Conservation (phyloP, 1,139 yeast species). For the Geotrichum macrosporum region DNA sequence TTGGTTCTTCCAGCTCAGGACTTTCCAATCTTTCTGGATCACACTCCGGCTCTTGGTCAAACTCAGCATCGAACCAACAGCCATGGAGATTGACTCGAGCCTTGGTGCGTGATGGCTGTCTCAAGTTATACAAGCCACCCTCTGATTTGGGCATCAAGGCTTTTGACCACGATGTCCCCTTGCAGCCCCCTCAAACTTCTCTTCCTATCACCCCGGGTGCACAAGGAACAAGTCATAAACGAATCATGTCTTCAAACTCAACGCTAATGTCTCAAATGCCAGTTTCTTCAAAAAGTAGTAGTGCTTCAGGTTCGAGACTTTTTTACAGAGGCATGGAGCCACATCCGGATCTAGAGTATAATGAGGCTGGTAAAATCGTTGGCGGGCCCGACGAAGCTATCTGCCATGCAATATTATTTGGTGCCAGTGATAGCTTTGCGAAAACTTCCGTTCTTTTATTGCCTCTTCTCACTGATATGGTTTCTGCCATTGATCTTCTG, state of each 20-base stretch:
- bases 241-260: constrained; percentile 21
- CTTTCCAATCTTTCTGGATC: constrained; percentile 12
- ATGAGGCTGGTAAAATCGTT: constrained; percentile 45
- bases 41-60: constrained; percentile 7
- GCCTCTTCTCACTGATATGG: constrained; percentile 64
- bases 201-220: constrained; percentile 9
- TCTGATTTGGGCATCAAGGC: constrained; percentile 31
- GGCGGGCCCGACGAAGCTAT: constrained; percentile 64
- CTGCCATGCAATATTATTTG: constrained; percentile 67
- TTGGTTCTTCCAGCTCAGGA: constrained; percentile 12
- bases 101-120: constrained; percentile 32
- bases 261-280: constrained; percentile 15
- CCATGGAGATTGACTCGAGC: constrained; percentile 36
- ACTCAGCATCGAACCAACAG: constrained; percentile 11
- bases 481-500: constrained; percentile 48
- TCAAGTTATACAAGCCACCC: constrained; percentile 35
- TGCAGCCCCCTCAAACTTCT: constrained; percentile 15
- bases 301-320: constrained; percentile 18
- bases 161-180: constrained; percentile 29
- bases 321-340: constrained; percentile 38
- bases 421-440: constrained; percentile 41
- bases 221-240: constrained; percentile 14
- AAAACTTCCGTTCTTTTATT: constrained; percentile 51
- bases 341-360: constrained; percentile 67
- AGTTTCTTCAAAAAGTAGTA: constrained; percentile 14